Conservation (phyloP, 768 basidiomycete species). For the Saitozyma podzolica region DNA sequence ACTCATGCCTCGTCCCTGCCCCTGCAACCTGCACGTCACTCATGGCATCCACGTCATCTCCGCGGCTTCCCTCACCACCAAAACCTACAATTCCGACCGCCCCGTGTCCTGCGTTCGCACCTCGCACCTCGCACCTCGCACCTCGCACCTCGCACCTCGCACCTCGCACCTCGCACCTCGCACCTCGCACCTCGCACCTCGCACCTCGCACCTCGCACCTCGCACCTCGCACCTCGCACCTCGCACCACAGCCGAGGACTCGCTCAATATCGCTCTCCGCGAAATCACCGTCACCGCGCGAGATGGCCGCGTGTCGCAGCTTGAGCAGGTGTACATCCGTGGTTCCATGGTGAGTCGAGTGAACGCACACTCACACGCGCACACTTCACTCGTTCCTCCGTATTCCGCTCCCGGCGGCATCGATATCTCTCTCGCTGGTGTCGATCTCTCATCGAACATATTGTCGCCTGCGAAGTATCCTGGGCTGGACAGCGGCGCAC, state of each 20-base stretch:
- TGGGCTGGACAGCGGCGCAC: background rate
- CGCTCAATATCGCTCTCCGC: constrained; percentile 90
- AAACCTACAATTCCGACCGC: background rate
- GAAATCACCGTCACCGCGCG: constrained; percentile 97
- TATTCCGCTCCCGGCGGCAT: background rate
- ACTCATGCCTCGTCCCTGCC: too few species aligned
- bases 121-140: constrained; percentile 4
- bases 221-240: constrained; percentile 5
- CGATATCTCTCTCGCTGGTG: background rate
- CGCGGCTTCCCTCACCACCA: background rate
- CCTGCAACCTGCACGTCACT: background rate
- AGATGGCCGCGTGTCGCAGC: constrained; percentile 96
- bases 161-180: constrained; percentile 10
- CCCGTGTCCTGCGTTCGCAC: constrained; percentile 1
- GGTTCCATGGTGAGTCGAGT: constrained; percentile 76
- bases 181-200: background rate
- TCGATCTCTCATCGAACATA: background rate
- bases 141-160: constrained; percentile 1
- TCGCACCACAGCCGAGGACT: constrained; percentile 81
- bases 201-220: constrained; percentile 9
- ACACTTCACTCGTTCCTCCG: too few species aligned
- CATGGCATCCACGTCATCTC: background rate
- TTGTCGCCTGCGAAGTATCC: background rate
- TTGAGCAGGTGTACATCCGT: constrained; percentile 98
- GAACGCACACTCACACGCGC: background rate